phyloP scores from a whole-genome alignment of 2,329 filamentous ascomycete genomes.

The Chrysosporium keratinophilum region DNA sequence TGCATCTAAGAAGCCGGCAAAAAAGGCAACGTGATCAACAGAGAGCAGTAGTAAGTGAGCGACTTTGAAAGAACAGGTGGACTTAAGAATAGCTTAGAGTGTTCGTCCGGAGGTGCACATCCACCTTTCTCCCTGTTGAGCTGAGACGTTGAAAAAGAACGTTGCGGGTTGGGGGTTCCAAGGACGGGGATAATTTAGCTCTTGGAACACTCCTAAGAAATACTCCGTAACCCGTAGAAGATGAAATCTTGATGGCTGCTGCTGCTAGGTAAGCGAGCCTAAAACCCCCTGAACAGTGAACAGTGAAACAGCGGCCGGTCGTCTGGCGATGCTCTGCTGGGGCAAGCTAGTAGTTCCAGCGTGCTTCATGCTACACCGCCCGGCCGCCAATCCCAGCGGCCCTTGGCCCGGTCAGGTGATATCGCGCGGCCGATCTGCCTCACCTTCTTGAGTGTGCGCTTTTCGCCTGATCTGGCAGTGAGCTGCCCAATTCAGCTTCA shows the following conservation, averaged over 20 bases:
- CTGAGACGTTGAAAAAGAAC: background rate
- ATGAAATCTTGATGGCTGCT: background rate
- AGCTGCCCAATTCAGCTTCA: background rate
- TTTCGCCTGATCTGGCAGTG: background rate
- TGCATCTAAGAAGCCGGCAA: constrained; percentile 1
- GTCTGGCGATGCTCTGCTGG: constrained; percentile 6
- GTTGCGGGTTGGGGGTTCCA: background rate
- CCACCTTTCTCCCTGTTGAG: background rate
- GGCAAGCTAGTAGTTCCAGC: constrained; percentile 6
- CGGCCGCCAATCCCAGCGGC: background rate
- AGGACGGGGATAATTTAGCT: background rate
- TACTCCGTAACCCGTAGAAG: constrained; percentile 4
- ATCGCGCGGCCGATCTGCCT: background rate
- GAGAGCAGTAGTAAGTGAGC: background rate
- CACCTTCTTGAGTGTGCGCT: background rate
- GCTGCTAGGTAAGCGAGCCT: constrained; percentile 5
- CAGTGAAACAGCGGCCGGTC: constrained; percentile 10
- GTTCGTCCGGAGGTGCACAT: background rate
- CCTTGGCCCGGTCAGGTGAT: background rate
- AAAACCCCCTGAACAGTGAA: constrained; percentile 8
- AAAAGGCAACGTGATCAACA: background rate
- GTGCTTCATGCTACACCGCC: constrained; percentile 3
- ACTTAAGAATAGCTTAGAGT: background rate
- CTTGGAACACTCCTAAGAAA: background rate
- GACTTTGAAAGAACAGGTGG: background rate